Conservation (phyloP, 352 stramenopile species). For the Globisporangium parvum region DNA sequence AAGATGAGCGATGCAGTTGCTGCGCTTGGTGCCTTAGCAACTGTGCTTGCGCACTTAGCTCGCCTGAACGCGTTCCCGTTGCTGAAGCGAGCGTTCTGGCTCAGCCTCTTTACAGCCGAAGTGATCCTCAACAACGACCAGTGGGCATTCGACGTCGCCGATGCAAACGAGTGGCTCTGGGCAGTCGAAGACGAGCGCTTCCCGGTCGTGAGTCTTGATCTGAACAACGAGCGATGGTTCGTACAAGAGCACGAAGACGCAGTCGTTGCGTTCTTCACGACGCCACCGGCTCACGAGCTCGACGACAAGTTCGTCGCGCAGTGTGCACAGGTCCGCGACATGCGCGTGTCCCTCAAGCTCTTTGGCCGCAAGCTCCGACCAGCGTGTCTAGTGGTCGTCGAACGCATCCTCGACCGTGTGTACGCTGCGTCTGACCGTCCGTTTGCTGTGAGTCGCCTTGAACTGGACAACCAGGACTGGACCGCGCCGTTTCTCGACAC, state of each 20-base stretch:
- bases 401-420: too few species aligned
- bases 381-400: too few species aligned
- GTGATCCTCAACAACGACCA: not conserved
- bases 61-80: not conserved
- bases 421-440: too few species aligned
- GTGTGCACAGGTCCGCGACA: not conserved
- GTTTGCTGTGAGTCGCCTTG: too few species aligned
- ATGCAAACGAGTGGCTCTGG: not conserved
- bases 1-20: not conserved
- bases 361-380: too few species aligned
- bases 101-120: not conserved
- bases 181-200: not conserved
- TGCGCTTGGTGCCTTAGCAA: not conserved
- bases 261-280: not conserved
- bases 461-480: too few species aligned
- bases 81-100: not conserved
- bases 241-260: not conserved
- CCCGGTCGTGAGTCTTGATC: not conserved
- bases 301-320: not conserved
- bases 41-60: not conserved
- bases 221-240: not conserved
- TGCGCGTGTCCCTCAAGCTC: too few species aligned
- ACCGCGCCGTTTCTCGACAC: too few species aligned
- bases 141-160: not conserved
- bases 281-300: not conserved